Base-by-base conservation (phyloP, 768 basidiomycete species). In the Collybia sordida region DNA sequence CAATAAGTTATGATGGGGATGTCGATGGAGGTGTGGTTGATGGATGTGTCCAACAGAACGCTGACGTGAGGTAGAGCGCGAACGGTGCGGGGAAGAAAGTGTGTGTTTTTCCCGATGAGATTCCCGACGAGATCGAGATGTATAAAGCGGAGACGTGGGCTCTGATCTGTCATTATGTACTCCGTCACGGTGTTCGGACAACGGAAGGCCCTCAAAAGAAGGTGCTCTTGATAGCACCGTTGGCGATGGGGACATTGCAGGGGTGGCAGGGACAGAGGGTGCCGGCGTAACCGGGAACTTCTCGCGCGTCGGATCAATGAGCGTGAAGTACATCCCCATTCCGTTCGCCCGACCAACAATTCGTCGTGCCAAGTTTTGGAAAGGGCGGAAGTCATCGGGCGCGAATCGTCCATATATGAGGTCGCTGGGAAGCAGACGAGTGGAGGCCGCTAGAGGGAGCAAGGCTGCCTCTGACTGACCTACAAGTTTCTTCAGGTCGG, bases 231-330 rank as follows among this genome's bases (percentile, higher is more conserved):
- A 57, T 23, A 66, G 24, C 11, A 42, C 21, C 9, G 23, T 47
- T 38, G 50, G 27, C 40, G 47, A 22, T 37, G 57, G 53, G 25
- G 50, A 59, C 5, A 62, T 46, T 9, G 42, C 35, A 6, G 72
- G 70, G 2, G 72, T 68, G 3, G 50, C 36, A 3, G 66, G 55
- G 7, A 45, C 57, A 7, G 80, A 75, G 0, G 66, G 60, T 3
- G 54, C 62, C 12, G 82, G 81, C 0, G 80, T 79, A 0, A 67
- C 58, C 1, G 79, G 79, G 55, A 87, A 88, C 47, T 64, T 73
- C 57, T 84, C 81, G 36, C 81, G 65, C 17, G 74, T 77, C 0
- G 85, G 80, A 54, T 89, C 84, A 8, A 86, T 75, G n/a, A 89
- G 59, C 0, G 64, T 65, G 52, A 85, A 88, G 58, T 86, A 89